A percentile compares a stretch with the other conserved stretches of the same genome.
These are phyloP conservation scores for Cladobotryum protrusum DNA, from an alignment of 2,329 filamentous ascomycete genomes.

Conservation along the genomic window DNA sequence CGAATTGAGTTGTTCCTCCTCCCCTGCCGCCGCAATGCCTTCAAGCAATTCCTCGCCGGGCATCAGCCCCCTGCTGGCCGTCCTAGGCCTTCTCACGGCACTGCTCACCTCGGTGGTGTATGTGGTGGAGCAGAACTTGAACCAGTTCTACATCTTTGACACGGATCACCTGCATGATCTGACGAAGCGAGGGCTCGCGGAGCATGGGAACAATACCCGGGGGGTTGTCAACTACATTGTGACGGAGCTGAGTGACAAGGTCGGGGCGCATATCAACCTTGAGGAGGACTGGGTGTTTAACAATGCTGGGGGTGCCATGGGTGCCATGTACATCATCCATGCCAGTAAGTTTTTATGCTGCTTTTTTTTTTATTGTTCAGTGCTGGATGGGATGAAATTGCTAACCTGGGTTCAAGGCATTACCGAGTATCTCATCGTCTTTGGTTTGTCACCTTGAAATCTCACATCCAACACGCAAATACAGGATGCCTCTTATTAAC, in stretches of 20 bases:
- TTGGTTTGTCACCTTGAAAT: constrained; percentile 43
- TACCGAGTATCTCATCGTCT: constrained; percentile 87
- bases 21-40: constrained; percentile 6
- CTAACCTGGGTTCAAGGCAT: constrained; percentile 43
- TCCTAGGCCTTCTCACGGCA: constrained; percentile 48
- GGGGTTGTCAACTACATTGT: constrained; percentile 65
- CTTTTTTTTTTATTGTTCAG: no score
- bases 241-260: constrained; percentile 51
- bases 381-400: background rate
- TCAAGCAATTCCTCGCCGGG: constrained; percentile 17
- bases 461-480: background rate
- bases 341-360: constrained; percentile 52
- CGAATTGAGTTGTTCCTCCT: background rate
- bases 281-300: constrained; percentile 86
- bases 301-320: constrained; percentile 88
- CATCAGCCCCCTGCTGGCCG: constrained; percentile 36
- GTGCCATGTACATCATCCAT: constrained; percentile 84
- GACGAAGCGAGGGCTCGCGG: constrained; percentile 56
- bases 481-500: background rate
- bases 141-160: constrained; percentile 70
- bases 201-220: constrained; percentile 69
- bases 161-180: constrained; percentile 62
- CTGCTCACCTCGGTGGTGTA: constrained; percentile 49
- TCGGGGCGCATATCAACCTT: constrained; percentile 54
- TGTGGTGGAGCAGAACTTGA: constrained; percentile 51